A percentile compares a stretch with the other conserved stretches of the same genome.
Evolutionary conservation across 139 green algal species (phyloP).

Genomic region (Haematococcus lacustris): DNA sequence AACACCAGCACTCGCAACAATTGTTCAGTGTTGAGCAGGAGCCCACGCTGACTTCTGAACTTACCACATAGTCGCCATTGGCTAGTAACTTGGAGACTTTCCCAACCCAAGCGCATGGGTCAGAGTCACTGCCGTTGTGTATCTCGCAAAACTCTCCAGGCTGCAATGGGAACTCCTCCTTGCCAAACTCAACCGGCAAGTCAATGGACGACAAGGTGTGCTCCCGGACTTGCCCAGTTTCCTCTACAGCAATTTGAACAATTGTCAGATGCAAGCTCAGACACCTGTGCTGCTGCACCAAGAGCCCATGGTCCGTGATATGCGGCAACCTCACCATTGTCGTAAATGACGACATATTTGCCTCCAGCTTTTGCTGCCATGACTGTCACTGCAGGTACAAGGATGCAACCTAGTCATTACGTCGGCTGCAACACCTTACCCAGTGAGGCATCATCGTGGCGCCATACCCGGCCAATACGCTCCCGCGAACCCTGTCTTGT

Average conservation of each 20-base stretch:
- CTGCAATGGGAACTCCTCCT: constrained; percentile 35
- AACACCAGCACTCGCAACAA: no score
- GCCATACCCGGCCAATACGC: neutral
- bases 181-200: constrained; percentile 41
- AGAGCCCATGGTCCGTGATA: neutral
- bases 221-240: constrained; percentile 12
- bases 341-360: neutral
- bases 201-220: constrained; percentile 30
- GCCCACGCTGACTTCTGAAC: no score
- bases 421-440: neutral
- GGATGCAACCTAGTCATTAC: neutral
- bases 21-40: neutral
- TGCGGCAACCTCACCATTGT: neutral
- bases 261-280: neutral
- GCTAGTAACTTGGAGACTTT: constrained; percentile 17
- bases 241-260: neutral
- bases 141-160: constrained; percentile 52
- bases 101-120: constrained; percentile 47
- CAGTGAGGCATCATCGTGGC: neutral
- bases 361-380: neutral
- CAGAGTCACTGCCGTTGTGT: constrained; percentile 46
- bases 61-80: constrained; percentile 8
- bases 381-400: neutral
- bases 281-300: neutral
- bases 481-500: neutral